Percentiles rank a stretch among this genome's conserved stretches.
phyloP scores from a whole-genome alignment of 192 early-diverging fungal genomes.

The Backusella mclennaniae region DNA sequence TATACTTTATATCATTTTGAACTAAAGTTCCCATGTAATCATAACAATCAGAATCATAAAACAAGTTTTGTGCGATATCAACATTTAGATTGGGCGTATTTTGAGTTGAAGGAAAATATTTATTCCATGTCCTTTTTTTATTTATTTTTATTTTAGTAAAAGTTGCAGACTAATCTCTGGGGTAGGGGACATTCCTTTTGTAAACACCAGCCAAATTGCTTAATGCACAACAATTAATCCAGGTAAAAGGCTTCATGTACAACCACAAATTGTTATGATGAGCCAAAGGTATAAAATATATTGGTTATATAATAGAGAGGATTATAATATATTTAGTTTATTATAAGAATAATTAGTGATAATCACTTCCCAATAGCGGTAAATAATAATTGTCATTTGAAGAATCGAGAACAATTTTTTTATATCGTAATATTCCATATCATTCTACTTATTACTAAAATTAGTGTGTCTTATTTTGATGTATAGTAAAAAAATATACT shows the following conservation, averaged over 20 bases:
- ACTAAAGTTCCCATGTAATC: background rate
- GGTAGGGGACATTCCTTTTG: background rate
- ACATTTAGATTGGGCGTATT: background rate
- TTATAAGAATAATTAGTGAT: background rate
- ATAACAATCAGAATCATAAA: background rate
- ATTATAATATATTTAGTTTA: background rate
- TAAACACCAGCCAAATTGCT: background rate
- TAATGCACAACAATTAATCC: background rate
- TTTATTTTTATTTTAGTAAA: background rate
- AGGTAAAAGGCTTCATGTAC: background rate
- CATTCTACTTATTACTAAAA: background rate
- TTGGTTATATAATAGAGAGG: background rate
- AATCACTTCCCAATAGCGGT: background rate
- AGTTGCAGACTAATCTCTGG: background rate
- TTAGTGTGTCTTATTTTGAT: background rate
- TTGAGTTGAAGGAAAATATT: background rate
- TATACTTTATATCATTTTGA: background rate
- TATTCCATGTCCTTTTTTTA: background rate
- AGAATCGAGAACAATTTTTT: background rate
- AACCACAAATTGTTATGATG: background rate
- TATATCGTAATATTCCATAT: background rate
- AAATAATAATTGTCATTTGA: background rate
- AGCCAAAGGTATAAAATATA: background rate
- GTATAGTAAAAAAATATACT: background rate
- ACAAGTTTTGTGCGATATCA: background rate